These are phyloP conservation scores for Salix viminalis DNA, from an alignment of 345 rosid species.

Conservation along the genomic window DNA sequence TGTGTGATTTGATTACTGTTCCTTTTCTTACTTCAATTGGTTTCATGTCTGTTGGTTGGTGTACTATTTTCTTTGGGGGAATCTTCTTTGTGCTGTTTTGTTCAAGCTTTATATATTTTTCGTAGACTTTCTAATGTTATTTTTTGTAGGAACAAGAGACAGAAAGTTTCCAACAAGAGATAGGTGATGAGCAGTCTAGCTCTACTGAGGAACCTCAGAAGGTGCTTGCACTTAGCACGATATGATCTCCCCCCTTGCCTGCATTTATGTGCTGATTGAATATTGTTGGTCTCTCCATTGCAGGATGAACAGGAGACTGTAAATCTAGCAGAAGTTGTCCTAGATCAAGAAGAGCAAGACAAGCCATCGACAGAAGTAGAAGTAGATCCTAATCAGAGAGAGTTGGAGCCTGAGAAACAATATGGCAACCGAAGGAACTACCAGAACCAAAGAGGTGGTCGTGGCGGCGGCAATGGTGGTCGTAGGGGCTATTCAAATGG, in stretches of 20 bases:
- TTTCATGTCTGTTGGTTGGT: neutral
- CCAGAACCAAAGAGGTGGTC: conserved; percentile 69
- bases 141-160: conserved; percentile 45
- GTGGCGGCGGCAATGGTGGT: conserved; percentile 57
- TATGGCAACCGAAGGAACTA: conserved; percentile 49
- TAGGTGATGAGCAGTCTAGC: conserved; percentile 28
- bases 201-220: conserved; percentile 37
- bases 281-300: neutral
- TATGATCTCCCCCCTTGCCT: too few species aligned
- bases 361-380: conserved; percentile 36
- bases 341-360: conserved; percentile 41
- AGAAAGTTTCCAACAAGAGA: conserved; percentile 33
- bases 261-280: neutral
- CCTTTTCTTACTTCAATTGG: neutral
- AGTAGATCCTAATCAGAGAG: conserved; percentile 35
- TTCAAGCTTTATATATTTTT: neutral
- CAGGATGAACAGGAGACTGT: conserved; percentile 52
- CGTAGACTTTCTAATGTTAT: neutral
- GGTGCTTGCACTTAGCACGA: conserved; percentile 30
- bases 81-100: neutral
- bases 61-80: neutral
- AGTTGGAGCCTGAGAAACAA: conserved; percentile 44
- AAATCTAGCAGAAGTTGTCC: conserved; percentile 35
- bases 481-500: conserved; percentile 66
- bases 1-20: neutral